Evolutionary conservation across 257 asterid species (phyloP).

Genomic region (Asclepias syriaca): DNA sequence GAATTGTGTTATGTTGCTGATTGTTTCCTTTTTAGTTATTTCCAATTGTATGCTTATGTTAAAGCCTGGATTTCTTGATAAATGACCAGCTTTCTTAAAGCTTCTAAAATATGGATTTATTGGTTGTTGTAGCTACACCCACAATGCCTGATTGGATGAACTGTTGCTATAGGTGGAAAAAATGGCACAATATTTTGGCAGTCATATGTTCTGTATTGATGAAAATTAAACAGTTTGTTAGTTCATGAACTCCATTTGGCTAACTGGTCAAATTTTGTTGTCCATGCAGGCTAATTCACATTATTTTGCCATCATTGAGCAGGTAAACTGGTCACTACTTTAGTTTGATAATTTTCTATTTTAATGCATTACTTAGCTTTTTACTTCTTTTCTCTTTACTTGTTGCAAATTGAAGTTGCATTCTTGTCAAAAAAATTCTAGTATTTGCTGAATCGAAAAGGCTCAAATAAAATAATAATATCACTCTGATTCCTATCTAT

Average conservation of each 20-base stretch:
- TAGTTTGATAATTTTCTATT: background rate
- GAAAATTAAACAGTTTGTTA: background rate
- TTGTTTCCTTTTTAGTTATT: background rate
- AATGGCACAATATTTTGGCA: background rate
- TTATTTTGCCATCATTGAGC: constrained; percentile 92
- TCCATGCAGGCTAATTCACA: constrained; percentile 97
- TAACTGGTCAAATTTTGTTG: constrained; percentile 20
- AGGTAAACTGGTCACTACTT: constrained; percentile 45
- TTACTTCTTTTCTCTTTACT: background rate
- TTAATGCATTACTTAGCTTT: background rate
- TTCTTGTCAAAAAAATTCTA: no score
- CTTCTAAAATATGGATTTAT: background rate
- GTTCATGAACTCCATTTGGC: background rate
- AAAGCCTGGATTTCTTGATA: background rate
- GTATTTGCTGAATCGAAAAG: background rate
- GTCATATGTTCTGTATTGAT: background rate
- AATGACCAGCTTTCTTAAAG: background rate
- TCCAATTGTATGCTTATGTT: background rate
- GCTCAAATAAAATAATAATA: background rate
- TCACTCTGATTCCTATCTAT: background rate
- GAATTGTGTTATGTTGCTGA: background rate
- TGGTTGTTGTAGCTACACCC: background rate
- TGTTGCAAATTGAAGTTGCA: background rate
- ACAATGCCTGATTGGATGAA: background rate
- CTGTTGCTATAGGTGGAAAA: background rate